Conservation (phyloP, 2,329 filamentous ascomycete species). For the Arthrinium puccinioides region DNA sequence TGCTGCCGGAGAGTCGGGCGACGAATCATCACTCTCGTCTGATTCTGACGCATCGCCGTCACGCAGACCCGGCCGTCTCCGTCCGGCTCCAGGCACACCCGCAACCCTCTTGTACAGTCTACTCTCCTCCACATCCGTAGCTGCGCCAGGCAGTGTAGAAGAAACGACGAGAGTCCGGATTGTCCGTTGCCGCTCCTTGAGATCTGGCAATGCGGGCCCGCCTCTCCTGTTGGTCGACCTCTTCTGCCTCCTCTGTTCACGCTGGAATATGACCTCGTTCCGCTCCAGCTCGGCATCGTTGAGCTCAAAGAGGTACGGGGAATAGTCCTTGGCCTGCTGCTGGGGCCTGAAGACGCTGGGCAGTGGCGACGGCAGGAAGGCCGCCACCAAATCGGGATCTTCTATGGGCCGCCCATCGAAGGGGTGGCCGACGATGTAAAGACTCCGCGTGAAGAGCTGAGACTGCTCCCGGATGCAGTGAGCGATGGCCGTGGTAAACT, state of each 20-base stretch:
- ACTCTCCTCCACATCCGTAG: constrained; percentile 72
- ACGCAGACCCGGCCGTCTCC: constrained; percentile 47
- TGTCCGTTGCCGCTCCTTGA: constrained; percentile 89
- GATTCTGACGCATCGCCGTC: constrained; percentile 78
- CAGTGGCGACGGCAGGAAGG: constrained; percentile 80
- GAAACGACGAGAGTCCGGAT: constrained; percentile 90
- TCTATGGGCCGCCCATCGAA: constrained; percentile 93
- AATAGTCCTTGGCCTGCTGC: constrained; percentile 89
- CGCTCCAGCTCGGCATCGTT: constrained; percentile 84
- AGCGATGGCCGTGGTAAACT: constrained; percentile 95
- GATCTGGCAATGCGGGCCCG: constrained; percentile 87
- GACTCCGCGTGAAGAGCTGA: constrained; percentile 86
- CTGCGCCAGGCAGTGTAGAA: constrained; percentile 83
- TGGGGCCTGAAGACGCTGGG: constrained; percentile 79
- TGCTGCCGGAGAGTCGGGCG: constrained; percentile 75
- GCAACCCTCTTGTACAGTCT: constrained; percentile 76
- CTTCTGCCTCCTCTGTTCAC: constrained; percentile 91
- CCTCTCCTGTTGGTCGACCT: constrained; percentile 89
- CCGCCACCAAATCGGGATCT: constrained; percentile 78
- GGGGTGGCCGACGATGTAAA: constrained; percentile 88
- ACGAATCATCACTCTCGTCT: constrained; percentile 84
- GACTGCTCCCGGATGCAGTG: constrained; percentile 96
- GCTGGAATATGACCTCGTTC: constrained; percentile 85
- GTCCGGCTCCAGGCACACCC: constrained; percentile 42
- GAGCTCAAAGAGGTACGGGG: constrained; percentile 88